These are phyloP conservation scores for Mucor lusitanicus DNA, from an alignment of 371 early-diverging fungal genomes.

Conservation along the genomic window DNA sequence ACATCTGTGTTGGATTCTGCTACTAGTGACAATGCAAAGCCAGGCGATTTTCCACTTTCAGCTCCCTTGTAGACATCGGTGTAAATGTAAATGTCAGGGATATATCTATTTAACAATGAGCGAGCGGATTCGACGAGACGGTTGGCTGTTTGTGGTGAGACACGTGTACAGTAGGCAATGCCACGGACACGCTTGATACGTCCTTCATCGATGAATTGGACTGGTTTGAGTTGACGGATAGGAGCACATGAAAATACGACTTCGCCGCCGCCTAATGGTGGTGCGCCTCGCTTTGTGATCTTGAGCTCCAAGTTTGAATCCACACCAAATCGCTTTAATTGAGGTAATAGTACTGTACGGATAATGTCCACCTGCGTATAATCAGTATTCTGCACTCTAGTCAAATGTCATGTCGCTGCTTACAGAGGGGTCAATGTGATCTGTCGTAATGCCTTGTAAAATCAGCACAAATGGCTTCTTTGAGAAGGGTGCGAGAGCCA, in stretches of 20 bases:
- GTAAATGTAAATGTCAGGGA: conserved; percentile 96
- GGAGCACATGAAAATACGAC: conserved; percentile 84
- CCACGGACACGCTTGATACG: conserved; percentile 94
- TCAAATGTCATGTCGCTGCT: conserved; percentile 10
- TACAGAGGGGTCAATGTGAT: conserved; percentile 82
- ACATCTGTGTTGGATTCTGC: conserved; percentile 90
- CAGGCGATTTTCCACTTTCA: conserved; percentile 93
- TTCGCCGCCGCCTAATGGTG: conserved; percentile 96
- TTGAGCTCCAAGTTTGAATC: conserved; percentile 83
- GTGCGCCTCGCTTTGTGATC: conserved; percentile 91
- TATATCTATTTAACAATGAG: conserved; percentile 80
- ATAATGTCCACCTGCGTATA: conserved; percentile 75
- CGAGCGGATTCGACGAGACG: conserved; percentile 91
- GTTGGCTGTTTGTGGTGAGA: conserved; percentile 95
- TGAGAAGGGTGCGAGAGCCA: conserved; percentile 92
- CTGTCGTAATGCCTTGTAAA: conserved; percentile 91
- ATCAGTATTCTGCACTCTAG: background rate
- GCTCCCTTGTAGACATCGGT: conserved; percentile 96
- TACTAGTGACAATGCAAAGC: conserved; percentile 89
- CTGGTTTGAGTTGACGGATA: conserved; percentile 79
- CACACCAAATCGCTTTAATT: conserved; percentile 83
- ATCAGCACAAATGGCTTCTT: conserved; percentile 80
- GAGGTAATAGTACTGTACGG: conserved; percentile 89
- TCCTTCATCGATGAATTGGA: conserved; percentile 82
- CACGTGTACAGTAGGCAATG: conserved; percentile 88